A percentile compares a stretch with the other conserved stretches of the same genome.
These are phyloP conservation scores for Candida mattraensis DNA, from an alignment of 805 yeast species.

Conservation along the genomic window DNA sequence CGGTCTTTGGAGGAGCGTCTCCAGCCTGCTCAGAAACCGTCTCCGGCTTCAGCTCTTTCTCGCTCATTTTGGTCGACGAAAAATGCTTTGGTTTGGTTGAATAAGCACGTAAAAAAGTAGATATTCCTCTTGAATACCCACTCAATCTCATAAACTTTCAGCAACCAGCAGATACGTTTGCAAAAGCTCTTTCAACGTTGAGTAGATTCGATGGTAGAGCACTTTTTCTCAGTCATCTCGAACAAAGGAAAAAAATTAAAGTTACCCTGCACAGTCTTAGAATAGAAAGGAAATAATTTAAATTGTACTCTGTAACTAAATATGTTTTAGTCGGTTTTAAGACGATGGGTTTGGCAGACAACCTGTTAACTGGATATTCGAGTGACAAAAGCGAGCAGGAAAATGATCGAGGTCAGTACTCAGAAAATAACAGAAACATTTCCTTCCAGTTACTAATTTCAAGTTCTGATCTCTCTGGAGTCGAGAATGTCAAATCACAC, in stretches of 20 bases:
- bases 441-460: constrained; percentile 16
- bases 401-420: not conserved
- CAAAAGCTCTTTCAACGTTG: not conserved
- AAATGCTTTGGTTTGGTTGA: constrained; percentile 11
- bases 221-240: constrained; percentile 4
- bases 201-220: constrained; percentile 1
- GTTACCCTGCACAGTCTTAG: constrained; percentile 14
- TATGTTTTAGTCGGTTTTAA: not conserved
- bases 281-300: no score
- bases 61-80: constrained; percentile 26
- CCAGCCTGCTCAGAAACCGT: constrained; percentile 23
- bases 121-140: constrained; percentile 16
- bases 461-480: constrained; percentile 9
- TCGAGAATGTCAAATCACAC: constrained; percentile 29
- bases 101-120: constrained; percentile 13
- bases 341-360: constrained; percentile 40
- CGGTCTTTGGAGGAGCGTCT: constrained; percentile 42
- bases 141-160: constrained; percentile 27
- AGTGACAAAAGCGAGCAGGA: constrained; percentile 29
- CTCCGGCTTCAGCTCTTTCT: no score
- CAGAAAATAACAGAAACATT: not conserved
- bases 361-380: constrained; percentile 42
- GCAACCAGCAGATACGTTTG: constrained; percentile 2
- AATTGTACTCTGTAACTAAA: not conserved
- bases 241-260: constrained; percentile 6